A percentile compares a stretch with the other conserved stretches of the same genome.
phyloP scores from a whole-genome alignment of 257 asterid species.

The Rhazya stricta region DNA sequence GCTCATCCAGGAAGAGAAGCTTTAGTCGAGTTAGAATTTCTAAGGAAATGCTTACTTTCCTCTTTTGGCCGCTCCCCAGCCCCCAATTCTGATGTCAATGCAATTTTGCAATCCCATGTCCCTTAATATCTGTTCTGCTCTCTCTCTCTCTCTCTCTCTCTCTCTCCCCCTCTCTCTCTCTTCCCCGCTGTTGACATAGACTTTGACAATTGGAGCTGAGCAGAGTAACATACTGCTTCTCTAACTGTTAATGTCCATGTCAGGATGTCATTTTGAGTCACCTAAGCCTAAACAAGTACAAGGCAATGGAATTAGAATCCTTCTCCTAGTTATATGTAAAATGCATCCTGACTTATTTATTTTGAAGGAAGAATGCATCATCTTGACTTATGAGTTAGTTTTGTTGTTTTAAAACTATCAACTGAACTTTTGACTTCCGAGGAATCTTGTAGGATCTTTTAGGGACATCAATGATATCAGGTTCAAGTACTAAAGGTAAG shows the following conservation, averaged over 20 bases:
- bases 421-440: not conserved
- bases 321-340: not conserved
- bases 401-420: no score
- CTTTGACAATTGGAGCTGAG: conserved; percentile 51
- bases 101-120: conserved; percentile 58
- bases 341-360: no score
- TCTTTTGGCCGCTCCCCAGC: conserved; percentile 49
- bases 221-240: conserved; percentile 55
- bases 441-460: not conserved
- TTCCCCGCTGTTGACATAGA: conserved; percentile 39
- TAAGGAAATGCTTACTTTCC: conserved; percentile 62
- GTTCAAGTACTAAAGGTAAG: no score
- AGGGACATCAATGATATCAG: no score
- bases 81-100: conserved; percentile 47
- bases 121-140: conserved; percentile 40
- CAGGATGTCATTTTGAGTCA: conserved; percentile 49
- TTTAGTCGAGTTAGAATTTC: conserved; percentile 54
- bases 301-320: not conserved
- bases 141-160: conserved; percentile 34
- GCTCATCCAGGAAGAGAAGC: conserved; percentile 66
- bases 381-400: no score
- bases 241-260: conserved; percentile 55
- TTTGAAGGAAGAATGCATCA: not conserved
- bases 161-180: conserved; percentile 38
- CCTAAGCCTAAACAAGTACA: conserved; percentile 38